A percentile compares a stretch with the other conserved stretches of the same genome.
These are phyloP conservation scores for Hypoxylon sp. DNA, from an alignment of 2,329 filamentous ascomycete species.

Conservation along the genomic window DNA sequence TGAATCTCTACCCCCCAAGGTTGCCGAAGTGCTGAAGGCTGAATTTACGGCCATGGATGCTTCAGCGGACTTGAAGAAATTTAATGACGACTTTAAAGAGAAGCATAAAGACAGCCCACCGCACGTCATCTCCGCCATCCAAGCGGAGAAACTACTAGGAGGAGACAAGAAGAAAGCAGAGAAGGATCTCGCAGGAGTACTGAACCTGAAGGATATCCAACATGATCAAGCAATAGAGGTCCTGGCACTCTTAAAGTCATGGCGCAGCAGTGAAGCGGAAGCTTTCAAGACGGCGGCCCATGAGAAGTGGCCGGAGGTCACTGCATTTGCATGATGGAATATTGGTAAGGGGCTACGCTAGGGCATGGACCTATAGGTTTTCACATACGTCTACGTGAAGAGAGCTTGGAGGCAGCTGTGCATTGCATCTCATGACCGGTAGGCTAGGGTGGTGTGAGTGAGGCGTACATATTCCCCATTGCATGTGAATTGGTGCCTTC, in stretches of 20 bases:
- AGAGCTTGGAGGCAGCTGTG: not conserved
- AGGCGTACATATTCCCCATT: constrained; percentile 28
- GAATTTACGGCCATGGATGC: constrained; percentile 73
- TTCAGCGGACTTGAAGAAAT: constrained; percentile 68
- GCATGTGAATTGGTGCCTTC: constrained; percentile 1
- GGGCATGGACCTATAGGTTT: not conserved
- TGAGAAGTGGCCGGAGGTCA: constrained; percentile 65
- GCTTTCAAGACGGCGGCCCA: constrained; percentile 63
- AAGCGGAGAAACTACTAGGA: constrained; percentile 69
- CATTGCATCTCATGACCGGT: constrained; percentile 27
- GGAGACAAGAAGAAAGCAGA: constrained; percentile 69
- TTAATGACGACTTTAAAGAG: constrained; percentile 75
- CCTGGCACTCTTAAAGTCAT: constrained; percentile 59
- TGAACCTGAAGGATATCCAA: constrained; percentile 60
- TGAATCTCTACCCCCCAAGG: constrained; percentile 72
- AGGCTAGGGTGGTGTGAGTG: constrained; percentile 13
- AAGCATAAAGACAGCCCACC: constrained; percentile 71
- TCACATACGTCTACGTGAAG: constrained; percentile 2
- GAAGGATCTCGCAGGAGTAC: constrained; percentile 68
- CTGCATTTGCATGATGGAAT: constrained; percentile 59
- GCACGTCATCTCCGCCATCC: constrained; percentile 74
- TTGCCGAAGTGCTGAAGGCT: constrained; percentile 75
- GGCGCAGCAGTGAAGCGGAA: constrained; percentile 63
- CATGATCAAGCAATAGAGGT: constrained; percentile 62
- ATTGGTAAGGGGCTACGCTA: not conserved